A percentile compares a stretch with the other conserved stretches of the same genome.
These are phyloP conservation scores for Leccinum incarnatum DNA, from an alignment of 768 basidiomycete species.

Conservation along the genomic window DNA sequence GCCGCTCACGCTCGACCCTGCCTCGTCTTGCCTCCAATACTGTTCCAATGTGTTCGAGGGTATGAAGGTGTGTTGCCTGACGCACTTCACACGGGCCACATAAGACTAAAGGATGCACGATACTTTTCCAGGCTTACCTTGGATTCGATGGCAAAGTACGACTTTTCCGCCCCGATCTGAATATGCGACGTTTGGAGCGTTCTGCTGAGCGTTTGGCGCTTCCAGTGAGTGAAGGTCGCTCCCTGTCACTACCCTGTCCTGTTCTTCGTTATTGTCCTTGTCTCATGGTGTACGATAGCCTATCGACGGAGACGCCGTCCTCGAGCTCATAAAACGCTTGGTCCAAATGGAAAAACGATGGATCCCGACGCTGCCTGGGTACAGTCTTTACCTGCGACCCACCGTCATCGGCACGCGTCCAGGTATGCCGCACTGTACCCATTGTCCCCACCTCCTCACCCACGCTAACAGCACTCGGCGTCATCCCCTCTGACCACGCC, in stretches of 20 bases:
- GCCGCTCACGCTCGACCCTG: constrained; percentile 57
- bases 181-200: constrained; percentile 77
- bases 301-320: constrained; percentile 46
- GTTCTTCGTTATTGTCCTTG: background rate
- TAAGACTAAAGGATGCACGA: no score
- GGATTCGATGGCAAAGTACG: constrained; percentile 70
- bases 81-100: no score
- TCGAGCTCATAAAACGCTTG: constrained; percentile 61
- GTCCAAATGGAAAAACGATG: constrained; percentile 72
- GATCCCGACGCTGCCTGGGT: constrained; percentile 73
- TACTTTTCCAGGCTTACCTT: constrained; percentile 36
- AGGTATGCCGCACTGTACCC: constrained; percentile 22
- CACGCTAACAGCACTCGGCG: constrained; percentile 48
- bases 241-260: background rate
- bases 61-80: no score
- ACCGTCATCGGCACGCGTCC: constrained; percentile 56
- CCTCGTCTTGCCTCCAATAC: constrained; percentile 27
- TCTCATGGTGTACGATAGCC: constrained; percentile 20
- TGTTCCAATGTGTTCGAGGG: no score
- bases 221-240: constrained; percentile 44
- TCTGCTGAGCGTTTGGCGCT: constrained; percentile 72
- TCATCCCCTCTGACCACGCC: constrained; percentile 75
- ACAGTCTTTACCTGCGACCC: constrained; percentile 86
- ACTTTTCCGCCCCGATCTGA: constrained; percentile 79
- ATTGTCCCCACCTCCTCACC: background rate